Base-by-base conservation (phyloP, 2,329 filamentous ascomycete species). In the Phaeophleospora eucalypticola region DNA sequence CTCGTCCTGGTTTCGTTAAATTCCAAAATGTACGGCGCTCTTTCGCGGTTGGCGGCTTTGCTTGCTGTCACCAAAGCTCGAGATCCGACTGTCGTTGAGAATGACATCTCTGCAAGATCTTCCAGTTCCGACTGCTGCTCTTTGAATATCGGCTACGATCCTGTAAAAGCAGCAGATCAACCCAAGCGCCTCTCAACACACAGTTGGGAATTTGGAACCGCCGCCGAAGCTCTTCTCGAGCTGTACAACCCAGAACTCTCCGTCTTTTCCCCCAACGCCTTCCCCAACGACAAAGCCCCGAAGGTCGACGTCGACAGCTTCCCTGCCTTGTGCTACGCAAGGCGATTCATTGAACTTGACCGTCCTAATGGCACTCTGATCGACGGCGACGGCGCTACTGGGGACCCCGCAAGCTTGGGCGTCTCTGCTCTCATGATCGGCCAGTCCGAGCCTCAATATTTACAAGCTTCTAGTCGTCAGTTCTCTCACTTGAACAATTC, bases 361-460 rank as follows among this genome's bases (percentile, higher is more conserved):
- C 40, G 8, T 12, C 19, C 33, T 3, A 19, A 52, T 9, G 65
- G 62, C 2, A 53, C 71, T 2, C 63, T 68, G 14, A 60, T 63
- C 7, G 66, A 63, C 10, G 64, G 66, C 32, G 67, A 67, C 55
- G 56, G 46, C 15, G 63, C 69, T 8, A 65, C 68, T 18, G 65
- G 68, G 16, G 73, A 77, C 48, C 71, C 73, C 2, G 69, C 71
- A n/a, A 68, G 72, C 3, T 61, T 77, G 6, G 70, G 72, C 14
- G 68, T 75, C 14, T 61, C 68, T 14, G 69, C 74, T 0, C 54
- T 75, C 32, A 60, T 77, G 17, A 66, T 75, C 19, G 70, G 69
- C 17, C 63, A 68, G 40, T 60, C 59, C 10, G 47, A 68, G n/a
- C 12, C 42, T 1, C 36, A 45, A 3, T 74, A 69, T 51, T 45